Evolutionary conservation across 1,284 basidiomycete genomes (phyloP).

Genomic region (Malassezia obtusa): DNA sequence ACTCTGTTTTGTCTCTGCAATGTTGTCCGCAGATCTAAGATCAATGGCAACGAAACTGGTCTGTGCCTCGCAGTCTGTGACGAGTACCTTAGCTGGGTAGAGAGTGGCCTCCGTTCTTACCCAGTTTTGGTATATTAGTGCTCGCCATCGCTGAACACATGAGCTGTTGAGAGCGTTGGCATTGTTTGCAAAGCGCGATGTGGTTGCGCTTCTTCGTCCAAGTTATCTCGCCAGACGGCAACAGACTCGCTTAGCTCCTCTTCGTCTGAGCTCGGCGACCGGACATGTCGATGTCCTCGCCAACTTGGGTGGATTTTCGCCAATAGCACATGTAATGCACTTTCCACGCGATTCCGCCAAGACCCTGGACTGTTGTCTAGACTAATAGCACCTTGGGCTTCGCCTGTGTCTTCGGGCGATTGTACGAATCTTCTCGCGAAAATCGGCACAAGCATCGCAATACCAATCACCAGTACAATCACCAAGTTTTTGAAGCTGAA

Average conservation of each 20-base stretch:
- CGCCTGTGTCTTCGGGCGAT: conserved; percentile 13
- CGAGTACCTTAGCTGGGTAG: no score
- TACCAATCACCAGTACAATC: conserved; percentile 67
- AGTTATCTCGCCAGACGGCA: no score
- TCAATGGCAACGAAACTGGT: no score
- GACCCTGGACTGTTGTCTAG: conserved; percentile 2
- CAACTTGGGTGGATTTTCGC: neutral
- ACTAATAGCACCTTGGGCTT: conserved; percentile 13
- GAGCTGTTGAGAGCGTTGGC: neutral
- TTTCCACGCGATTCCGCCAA: neutral
- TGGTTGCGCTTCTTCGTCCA: no score
- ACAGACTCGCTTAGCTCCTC: neutral
- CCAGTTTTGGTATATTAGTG: no score
- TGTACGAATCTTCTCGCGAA: conserved; percentile 14
- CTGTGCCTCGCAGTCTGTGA: no score
- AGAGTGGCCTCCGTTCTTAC: no score
- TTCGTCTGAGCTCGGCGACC: neutral
- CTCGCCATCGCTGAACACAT: neutral
- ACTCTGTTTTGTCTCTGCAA: no score
- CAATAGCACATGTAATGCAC: neutral
- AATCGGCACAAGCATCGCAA: conserved; percentile 84
- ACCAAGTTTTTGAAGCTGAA: conserved; percentile 79
- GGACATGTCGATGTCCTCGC: neutral
- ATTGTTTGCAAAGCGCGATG: neutral
- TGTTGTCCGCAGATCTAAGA: no score